These are phyloP conservation scores for Saccharomycopsis oosterbeekiorum DNA, from an alignment of 805 yeast species.

Conservation along the genomic window DNA sequence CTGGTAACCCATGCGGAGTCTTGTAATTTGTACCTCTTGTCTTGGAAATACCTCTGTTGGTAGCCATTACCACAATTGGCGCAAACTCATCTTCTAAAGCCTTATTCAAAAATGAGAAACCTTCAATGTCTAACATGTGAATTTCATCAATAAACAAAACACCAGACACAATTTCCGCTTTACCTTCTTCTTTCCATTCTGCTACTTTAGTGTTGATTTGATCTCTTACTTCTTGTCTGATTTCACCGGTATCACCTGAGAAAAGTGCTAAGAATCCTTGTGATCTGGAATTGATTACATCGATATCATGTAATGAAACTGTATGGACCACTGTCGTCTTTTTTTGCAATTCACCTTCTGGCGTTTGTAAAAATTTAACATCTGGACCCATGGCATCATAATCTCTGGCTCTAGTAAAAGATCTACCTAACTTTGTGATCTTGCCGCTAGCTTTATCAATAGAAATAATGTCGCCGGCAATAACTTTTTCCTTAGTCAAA, in stretches of 20 bases:
- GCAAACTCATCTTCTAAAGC: slow-evolving; percentile 95
- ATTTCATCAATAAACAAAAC: slow-evolving; percentile 96
- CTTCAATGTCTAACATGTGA: slow-evolving; percentile 95
- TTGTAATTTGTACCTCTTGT: slow-evolving; percentile 90
- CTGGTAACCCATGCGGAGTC: slow-evolving; percentile 96
- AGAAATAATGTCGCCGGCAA: slow-evolving; percentile 94
- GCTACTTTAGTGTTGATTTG: slow-evolving; percentile 95
- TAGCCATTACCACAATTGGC: slow-evolving; percentile 96
- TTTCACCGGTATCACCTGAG: slow-evolving; percentile 97
- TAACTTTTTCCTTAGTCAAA: slow-evolving; percentile 84
- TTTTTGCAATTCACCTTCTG: slow-evolving; percentile 96
- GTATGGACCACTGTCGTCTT: slow-evolving; percentile 95
- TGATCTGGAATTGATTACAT: slow-evolving; percentile 92
- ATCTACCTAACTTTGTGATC: slow-evolving; percentile 88
- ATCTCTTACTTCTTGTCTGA: slow-evolving; percentile 87
- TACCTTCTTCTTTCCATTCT: slow-evolving; percentile 98
- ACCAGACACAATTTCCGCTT: slow-evolving; percentile 96
- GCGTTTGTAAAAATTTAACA: slow-evolving; percentile 94
- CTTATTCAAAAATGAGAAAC: slow-evolving; percentile 88
- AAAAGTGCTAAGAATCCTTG: slow-evolving; percentile 95
- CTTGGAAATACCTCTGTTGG: slow-evolving; percentile 89
- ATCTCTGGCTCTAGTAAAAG: slow-evolving; percentile 92
- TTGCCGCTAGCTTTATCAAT: slow-evolving; percentile 95
- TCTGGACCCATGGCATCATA: slow-evolving; percentile 99
- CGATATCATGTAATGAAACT: slow-evolving; percentile 95